Evolutionary conservation across 371 early-diverging fungal species (phyloP).

Genomic region (Lichtheimia corymbifera): DNA sequence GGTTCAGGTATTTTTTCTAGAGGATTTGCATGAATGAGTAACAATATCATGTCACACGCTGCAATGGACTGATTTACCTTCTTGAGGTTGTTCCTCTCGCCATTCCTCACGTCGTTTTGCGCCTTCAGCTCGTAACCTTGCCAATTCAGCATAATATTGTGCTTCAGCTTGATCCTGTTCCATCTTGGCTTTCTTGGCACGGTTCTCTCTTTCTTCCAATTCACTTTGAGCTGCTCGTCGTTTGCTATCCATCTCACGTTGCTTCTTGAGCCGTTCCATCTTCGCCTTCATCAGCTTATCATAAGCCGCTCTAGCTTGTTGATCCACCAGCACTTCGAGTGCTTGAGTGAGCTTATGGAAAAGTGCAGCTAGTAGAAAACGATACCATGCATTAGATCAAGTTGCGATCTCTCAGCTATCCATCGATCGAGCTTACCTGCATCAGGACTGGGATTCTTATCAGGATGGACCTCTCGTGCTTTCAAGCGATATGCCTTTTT

Average conservation of each 20-base stretch:
- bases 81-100: slow-evolving; percentile 25
- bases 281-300: slow-evolving; percentile 42
- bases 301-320: slow-evolving; percentile 36
- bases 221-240: slow-evolving; percentile 44
- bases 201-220: slow-evolving; percentile 42
- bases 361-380: slow-evolving; percentile 25
- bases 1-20: slow-evolving; percentile 26
- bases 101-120: slow-evolving; percentile 45
- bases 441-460: slow-evolving; percentile 57
- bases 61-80: slow-evolving; percentile 24
- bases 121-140: slow-evolving; percentile 42
- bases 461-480: slow-evolving; percentile 47
- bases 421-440: slow-evolving; percentile 35
- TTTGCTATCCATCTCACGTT: slow-evolving; percentile 49
- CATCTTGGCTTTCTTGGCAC: slow-evolving; percentile 36
- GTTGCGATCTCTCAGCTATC: neutral
- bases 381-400: neutral
- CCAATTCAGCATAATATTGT: slow-evolving; percentile 42
- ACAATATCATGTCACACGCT: neutral
- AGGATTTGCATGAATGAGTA: neutral
- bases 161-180: slow-evolving; percentile 45
- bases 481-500: slow-evolving; percentile 75
- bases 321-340: slow-evolving; percentile 37
- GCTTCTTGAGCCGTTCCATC: slow-evolving; percentile 43
- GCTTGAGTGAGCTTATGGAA: slow-evolving; percentile 44